Conservation (phyloP, 164 flowering plant genomes). For the Tinospora cordifolia region DNA sequence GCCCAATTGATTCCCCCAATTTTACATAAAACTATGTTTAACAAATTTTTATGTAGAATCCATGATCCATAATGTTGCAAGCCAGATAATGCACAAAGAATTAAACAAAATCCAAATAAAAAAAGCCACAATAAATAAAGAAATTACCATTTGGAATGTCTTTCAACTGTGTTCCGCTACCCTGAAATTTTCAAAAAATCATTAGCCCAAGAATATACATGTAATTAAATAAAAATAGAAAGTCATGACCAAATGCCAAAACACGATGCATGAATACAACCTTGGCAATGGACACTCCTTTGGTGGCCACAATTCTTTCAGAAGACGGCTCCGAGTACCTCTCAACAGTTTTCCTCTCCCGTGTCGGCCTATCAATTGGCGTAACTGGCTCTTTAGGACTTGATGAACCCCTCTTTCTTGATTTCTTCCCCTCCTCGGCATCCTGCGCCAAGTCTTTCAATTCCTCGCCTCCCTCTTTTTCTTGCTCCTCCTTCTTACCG, state of each 20-base stretch:
- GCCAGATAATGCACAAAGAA: neutral
- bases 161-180: constrained; percentile 57
- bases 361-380: constrained; percentile 18
- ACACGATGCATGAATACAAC: constrained; percentile 30
- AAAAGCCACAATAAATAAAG: neutral
- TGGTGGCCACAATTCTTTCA: constrained; percentile 26
- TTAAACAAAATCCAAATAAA: neutral
- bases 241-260: neutral
- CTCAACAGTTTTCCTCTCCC: constrained; percentile 67
- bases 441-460: constrained; percentile 4
- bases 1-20: no score
- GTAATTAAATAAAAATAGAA: neutral
- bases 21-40: no score
- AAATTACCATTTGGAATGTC: constrained; percentile 77
- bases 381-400: constrained; percentile 9
- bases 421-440: neutral
- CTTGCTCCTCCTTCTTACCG: neutral
- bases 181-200: constrained; percentile 34
- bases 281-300: constrained; percentile 55
- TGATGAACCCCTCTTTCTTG: constrained; percentile 6
- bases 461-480: neutral
- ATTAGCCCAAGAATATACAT: neutral
- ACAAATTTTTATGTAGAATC: no score
- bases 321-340: constrained; percentile 40
- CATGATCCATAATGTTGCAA: no score